Percentiles rank a stretch among this genome's conserved stretches.
Evolutionary conservation across 2,329 filamentous ascomycete species (phyloP).

Genomic region (Botrytis byssoidea): DNA sequence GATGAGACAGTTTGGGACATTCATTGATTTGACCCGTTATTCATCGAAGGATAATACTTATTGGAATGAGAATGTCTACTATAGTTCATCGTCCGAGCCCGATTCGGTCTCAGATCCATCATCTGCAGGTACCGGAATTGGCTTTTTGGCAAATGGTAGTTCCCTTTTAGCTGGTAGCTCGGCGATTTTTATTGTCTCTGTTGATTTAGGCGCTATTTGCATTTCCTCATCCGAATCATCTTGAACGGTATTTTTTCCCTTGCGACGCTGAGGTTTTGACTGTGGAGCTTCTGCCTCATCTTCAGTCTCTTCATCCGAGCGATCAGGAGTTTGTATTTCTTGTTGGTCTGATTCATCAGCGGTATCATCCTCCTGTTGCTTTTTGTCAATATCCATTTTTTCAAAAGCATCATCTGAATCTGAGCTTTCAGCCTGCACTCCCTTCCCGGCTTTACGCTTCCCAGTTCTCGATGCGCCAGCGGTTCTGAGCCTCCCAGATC

Average conservation of each 20-base stretch:
- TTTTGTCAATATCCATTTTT: conserved; percentile 50
- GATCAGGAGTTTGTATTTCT: conserved; percentile 21
- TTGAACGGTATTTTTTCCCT: background rate
- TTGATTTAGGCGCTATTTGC: conserved; percentile 7
- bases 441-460: conserved; percentile 51
- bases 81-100: conserved; percentile 35
- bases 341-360: conserved; percentile 23
- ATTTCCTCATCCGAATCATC: conserved; percentile 7
- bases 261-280: background rate
- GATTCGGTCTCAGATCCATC: conserved; percentile 37
- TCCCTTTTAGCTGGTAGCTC: conserved; percentile 26
- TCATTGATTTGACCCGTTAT: conserved; percentile 2
- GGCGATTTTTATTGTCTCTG: conserved; percentile 15
- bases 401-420: conserved; percentile 49
- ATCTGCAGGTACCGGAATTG: conserved; percentile 1
- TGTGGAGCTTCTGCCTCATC: background rate
- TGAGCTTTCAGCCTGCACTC: conserved; percentile 33
- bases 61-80: background rate
- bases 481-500: conserved; percentile 20
- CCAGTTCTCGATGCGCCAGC: conserved; percentile 43
- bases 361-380: conserved; percentile 23
- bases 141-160: conserved; percentile 30
- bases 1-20: background rate
- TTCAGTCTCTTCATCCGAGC: conserved; percentile 17
- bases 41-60: background rate